Evolutionary conservation across 2,329 filamentous ascomycete genomes (phyloP), one percentile per base, ranked within the genome.

Genomic region (Paecilomyces sp.): DNA sequence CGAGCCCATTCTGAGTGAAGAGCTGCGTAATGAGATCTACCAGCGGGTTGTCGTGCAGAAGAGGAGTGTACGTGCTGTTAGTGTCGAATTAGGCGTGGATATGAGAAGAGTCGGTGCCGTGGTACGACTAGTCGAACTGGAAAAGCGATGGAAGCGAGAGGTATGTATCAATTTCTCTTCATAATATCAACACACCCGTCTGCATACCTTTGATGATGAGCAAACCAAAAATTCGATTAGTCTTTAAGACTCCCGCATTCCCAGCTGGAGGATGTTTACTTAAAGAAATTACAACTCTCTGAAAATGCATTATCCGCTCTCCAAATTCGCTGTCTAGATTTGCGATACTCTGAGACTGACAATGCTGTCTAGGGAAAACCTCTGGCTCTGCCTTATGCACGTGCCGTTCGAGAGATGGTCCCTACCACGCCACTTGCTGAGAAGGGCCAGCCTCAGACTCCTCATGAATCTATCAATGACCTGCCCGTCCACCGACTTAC

Each of bases 171-270:
- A 55, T 47, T 52, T 61, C 56, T 47, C 24, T 36, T 62, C 58
- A n/a, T 31, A 3, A 51, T 59, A 55, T 47, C 15, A 25, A 34
- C 31, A 58, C 55, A 58, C 57, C 55, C 50, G 60, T 54, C 11
- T 51, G 47, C 41, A 9, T 54, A 51, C 25, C 58, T 68, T 58
- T 62, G 62, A 80, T 88, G 87, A 89, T 89, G 87, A 90, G 83
- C 78, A 85, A 83, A 80, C 84, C 85, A 47, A 87, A 86, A 85
- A 89, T 80, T 85, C 93, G 93, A 97, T 97, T 96, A 97, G 93
- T 97, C 93, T 96, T 95, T 83, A 97, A 96, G 92, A 97, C 92
- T 87, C 76, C 80, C 74, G 69, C 65, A 58, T 63, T 67, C 64
- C 65, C 62, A 64, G 62, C 59, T 67, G 66, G 71, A 71, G 71